phyloP scores from a whole-genome alignment of 805 yeast species.

The Zygoascus bituminiphila region DNA sequence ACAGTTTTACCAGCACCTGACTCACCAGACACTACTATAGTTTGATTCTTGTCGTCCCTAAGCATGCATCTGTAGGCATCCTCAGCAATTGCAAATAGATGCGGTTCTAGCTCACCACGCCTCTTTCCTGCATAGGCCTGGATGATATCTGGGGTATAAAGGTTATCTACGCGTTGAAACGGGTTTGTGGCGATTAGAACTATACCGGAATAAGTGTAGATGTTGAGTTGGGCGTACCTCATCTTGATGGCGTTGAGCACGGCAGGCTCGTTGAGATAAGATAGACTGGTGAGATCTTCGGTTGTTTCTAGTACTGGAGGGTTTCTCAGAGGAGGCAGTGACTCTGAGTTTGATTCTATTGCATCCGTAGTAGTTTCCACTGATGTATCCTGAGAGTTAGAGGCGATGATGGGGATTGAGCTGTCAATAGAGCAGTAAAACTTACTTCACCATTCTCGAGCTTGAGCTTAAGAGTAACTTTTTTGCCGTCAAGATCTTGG shows the following conservation, averaged over 20 bases:
- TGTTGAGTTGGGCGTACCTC: constrained; percentile 81
- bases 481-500: constrained; percentile 35
- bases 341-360: constrained; percentile 40
- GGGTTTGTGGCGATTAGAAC: constrained; percentile 96
- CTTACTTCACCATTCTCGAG: constrained; percentile 40
- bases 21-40: constrained; percentile 95
- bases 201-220: constrained; percentile 93
- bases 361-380: constrained; percentile 20
- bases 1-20: constrained; percentile 99
- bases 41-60: constrained; percentile 75
- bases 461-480: constrained; percentile 42
- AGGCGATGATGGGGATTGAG: no score
- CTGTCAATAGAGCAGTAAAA: no score
- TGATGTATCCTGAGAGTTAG: constrained; percentile 19
- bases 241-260: constrained; percentile 88
- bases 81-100: constrained; percentile 93
- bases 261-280: constrained; percentile 93
- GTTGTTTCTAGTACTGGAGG: constrained; percentile 90
- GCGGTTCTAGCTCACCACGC: constrained; percentile 95
- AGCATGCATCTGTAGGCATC: constrained; percentile 96
- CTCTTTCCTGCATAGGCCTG: constrained; percentile 91
- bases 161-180: constrained; percentile 82
- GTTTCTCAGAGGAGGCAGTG: constrained; percentile 75
- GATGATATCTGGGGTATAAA: constrained; percentile 85
- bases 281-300: constrained; percentile 86